phyloP scores from a whole-genome alignment of 371 early-diverging fungal species.

The Entomophthora muscae region DNA sequence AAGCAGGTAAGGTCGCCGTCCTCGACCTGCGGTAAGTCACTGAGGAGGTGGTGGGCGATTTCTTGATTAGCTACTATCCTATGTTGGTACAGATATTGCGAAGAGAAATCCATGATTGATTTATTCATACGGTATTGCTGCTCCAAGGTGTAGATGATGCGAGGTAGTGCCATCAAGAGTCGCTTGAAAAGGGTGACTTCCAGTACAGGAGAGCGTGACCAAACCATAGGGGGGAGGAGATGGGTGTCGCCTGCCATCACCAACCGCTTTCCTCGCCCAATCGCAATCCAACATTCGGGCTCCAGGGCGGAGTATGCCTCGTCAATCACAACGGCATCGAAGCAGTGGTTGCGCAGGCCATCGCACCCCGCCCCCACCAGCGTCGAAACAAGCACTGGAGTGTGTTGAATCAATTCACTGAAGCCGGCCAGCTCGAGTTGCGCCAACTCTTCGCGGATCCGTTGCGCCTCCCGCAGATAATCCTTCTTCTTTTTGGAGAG shows the following conservation, averaged over 20 bases:
- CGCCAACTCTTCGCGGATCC: too few species aligned
- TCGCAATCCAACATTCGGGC: slow-evolving; percentile 83
- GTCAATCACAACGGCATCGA: slow-evolving; percentile 87
- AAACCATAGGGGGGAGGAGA: slow-evolving; percentile 77
- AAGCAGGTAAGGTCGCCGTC: slow-evolving; percentile 23
- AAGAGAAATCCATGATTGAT: slow-evolving; percentile 62
- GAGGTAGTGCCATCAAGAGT: too few species aligned
- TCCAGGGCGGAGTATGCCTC: slow-evolving; percentile 84
- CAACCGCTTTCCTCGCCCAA: slow-evolving; percentile 52
- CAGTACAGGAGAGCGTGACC: slow-evolving; percentile 21
- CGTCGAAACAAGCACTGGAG: slow-evolving; percentile 39
- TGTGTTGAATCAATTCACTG: slow-evolving; percentile 37
- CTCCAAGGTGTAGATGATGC: slow-evolving; percentile 45
- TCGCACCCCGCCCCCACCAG: slow-evolving; percentile 38
- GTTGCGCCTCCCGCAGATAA: too few species aligned
- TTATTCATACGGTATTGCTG: slow-evolving; percentile 84
- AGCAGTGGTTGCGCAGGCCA: slow-evolving; percentile 34
- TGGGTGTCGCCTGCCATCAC: slow-evolving; percentile 90
- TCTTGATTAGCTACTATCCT: slow-evolving; percentile 40
- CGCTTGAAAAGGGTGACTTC: slow-evolving; percentile 54
- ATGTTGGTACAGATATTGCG: slow-evolving; percentile 36
- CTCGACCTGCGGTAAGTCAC: slow-evolving; percentile 34
- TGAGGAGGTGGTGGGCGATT: slow-evolving; percentile 42
- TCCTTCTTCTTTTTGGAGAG: too few species aligned
- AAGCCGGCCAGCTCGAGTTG: too few species aligned